Percentiles rank a stretch among this genome's conserved stretches.
phyloP scores from a whole-genome alignment of 768 basidiomycete species.

The Hypsizygus marmoreus region DNA sequence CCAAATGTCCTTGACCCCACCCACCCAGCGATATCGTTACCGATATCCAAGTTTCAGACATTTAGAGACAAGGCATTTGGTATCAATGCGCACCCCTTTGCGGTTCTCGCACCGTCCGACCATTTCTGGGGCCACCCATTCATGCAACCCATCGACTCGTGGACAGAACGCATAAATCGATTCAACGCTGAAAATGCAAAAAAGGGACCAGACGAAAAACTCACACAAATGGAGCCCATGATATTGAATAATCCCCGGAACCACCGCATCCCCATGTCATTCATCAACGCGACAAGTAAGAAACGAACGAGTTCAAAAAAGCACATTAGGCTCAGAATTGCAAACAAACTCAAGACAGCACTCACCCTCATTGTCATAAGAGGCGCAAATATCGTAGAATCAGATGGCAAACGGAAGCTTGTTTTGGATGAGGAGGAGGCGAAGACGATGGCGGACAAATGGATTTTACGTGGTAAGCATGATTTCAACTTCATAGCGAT shows the following conservation, averaged over 20 bases:
- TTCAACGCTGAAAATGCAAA: slow-evolving; percentile 5
- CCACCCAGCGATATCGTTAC: slow-evolving; percentile 22
- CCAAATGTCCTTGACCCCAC: slow-evolving; percentile 27
- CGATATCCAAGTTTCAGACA: slow-evolving; percentile 13
- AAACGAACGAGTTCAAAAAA: slow-evolving; percentile 33
- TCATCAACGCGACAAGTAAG: slow-evolving; percentile 35
- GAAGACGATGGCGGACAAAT: slow-evolving; percentile 21
- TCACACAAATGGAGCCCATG: slow-evolving; percentile 15
- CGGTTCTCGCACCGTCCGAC: slow-evolving; percentile 24
- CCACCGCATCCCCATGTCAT: slow-evolving; percentile 37
- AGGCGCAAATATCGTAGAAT: slow-evolving; percentile 33
- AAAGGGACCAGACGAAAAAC: slow-evolving; percentile 3
- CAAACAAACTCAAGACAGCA: slow-evolving; percentile 38
- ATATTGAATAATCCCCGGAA: slow-evolving; percentile 19
- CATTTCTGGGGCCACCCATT: slow-evolving; percentile 23
- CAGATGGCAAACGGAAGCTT: slow-evolving; percentile 17
- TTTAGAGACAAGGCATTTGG: slow-evolving; percentile 17
- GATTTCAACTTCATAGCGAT: not conserved
- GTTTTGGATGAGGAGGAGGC: slow-evolving; percentile 26
- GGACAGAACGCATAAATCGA: slow-evolving; percentile 19
- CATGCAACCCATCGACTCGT: slow-evolving; percentile 15
- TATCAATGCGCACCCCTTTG: slow-evolving; percentile 34
- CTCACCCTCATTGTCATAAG: slow-evolving; percentile 41
- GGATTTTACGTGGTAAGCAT: slow-evolving; percentile 36
- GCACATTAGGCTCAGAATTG: slow-evolving; percentile 32